phyloP scores from a whole-genome alignment of 768 basidiomycete species.

The Trametopsis cervina region DNA sequence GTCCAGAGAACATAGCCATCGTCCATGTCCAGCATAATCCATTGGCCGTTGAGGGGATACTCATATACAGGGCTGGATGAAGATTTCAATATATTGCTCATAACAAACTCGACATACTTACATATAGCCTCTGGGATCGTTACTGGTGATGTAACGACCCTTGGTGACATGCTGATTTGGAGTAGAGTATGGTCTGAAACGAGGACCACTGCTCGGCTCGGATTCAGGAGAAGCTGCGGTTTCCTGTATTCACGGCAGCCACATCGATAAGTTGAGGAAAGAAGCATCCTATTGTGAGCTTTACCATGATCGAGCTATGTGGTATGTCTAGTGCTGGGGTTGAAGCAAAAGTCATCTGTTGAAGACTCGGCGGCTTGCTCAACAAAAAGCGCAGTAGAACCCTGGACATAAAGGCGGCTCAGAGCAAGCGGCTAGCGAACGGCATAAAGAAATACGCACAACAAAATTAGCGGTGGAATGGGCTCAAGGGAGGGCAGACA shows the following conservation, averaged over 20 bases:
- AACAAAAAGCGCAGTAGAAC: conserved; percentile 12
- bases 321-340: conserved; percentile 25
- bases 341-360: conserved; percentile 16
- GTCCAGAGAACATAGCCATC: conserved; percentile 92
- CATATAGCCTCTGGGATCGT: conserved; percentile 87
- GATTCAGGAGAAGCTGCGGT: conserved; percentile 25
- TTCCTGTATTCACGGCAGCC: conserved; percentile 21
- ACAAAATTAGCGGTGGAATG: too few species aligned
- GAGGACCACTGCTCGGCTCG: conserved; percentile 22
- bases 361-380: background rate
- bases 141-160: conserved; percentile 84
- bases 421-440: background rate
- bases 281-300: too few species aligned
- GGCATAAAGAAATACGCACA: background rate
- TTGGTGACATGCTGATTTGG: conserved; percentile 77
- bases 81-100: conserved; percentile 6
- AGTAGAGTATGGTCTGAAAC: conserved; percentile 65
- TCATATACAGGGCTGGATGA: conserved; percentile 70
- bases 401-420: conserved; percentile 2
- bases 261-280: too few species aligned
- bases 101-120: conserved; percentile 28
- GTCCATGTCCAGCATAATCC: conserved; percentile 96
- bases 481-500: too few species aligned
- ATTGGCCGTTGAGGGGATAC: conserved; percentile 82
- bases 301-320: conserved; percentile 25